A percentile compares a stretch with the other conserved stretches of the same genome.
phyloP scores from a whole-genome alignment of 768 basidiomycete species.

The Mycena floridula region DNA sequence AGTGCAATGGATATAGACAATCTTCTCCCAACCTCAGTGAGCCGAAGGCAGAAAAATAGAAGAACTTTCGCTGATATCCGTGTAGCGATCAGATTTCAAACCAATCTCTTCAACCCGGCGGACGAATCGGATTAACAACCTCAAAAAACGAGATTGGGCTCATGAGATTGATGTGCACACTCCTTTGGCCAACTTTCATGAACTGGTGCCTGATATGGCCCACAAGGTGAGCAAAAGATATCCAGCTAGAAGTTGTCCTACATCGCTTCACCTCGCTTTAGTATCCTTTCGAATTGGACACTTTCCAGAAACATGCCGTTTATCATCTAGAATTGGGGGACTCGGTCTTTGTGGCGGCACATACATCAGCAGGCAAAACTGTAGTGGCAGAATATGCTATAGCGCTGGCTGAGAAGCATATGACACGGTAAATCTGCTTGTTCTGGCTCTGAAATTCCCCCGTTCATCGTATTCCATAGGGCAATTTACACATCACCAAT shows the following conservation, averaged over 20 bases:
- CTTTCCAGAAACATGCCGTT: constrained; percentile 97
- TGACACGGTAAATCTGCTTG: constrained; percentile 88
- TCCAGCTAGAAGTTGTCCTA: background rate
- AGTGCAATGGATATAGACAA: constrained; percentile 61
- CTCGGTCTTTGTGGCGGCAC: constrained; percentile 98
- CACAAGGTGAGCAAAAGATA: constrained; percentile 56
- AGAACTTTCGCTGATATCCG: too few species aligned
- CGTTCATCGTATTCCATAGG: constrained; percentile 32
- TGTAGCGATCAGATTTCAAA: constrained; percentile 52
- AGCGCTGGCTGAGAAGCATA: constrained; percentile 92
- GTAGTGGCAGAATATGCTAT: constrained; percentile 99
- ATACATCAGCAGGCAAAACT: constrained; percentile 99
- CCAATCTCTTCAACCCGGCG: constrained; percentile 39
- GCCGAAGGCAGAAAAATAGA: too few species aligned
- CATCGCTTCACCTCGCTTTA: constrained; percentile 19
- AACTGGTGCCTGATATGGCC: constrained; percentile 95
- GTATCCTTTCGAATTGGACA: constrained; percentile 99
- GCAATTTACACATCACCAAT: constrained; percentile 99
- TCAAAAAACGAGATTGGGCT: constrained; percentile 93
- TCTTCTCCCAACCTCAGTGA: constrained; percentile 60
- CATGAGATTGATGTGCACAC: constrained; percentile 94
- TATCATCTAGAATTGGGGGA: constrained; percentile 97
- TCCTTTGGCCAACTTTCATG: constrained; percentile 81
- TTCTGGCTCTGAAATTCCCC: background rate
- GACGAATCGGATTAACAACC: constrained; percentile 34